Evolutionary conservation across 192 early-diverging fungal genomes (phyloP), one percentile per base, ranked within the genome.

Genomic region (Phycomyces nitens): DNA sequence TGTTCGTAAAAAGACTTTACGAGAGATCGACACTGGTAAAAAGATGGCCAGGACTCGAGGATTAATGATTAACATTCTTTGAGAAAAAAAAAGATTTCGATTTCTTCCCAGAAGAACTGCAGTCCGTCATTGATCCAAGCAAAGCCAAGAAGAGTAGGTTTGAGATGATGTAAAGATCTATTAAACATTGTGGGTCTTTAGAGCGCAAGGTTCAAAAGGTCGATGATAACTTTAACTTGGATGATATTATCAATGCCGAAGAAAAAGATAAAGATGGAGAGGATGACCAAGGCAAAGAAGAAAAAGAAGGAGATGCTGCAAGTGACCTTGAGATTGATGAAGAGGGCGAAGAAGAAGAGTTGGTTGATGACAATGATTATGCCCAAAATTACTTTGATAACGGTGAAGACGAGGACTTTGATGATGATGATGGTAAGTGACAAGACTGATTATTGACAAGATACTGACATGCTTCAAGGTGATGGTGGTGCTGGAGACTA

Each of bases 371-470:
- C 26, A 75, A 75, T 57, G 73, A 75, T 38, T 75, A 75, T 66
- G 54, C 24, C 22, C 68, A 75, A 21, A 75, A 69, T 29, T 75
- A 75, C 73, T 75, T 75, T 70, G 73, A 75, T 47, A 70, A 75
- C 27, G 73, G 73, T 21, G 73, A 75, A 62, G 68, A 24, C 8
- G 73, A 75, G 39, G 67, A 70, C 54, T 20, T 62, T 60, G 67
- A 66, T 24, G 73, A 70, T 41, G 68, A 70, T 27, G 73, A 70
- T 47, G 68, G 64, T 39, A 60, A 49, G 20, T 58, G 27, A 0
- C 23, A 21, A 41, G 49, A 58, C 47, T 58, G 29, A 20, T 34
- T n/a, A n/a, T n/a, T n/a, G n/a, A n/a, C n/a, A n/a, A n/a, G n/a
- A n/a, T n/a, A n/a, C n/a, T n/a, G n/a, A 47, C 12, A 3, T 14